phyloP scores from a whole-genome alignment of 768 basidiomycete species.

The Auricularia cornea region DNA sequence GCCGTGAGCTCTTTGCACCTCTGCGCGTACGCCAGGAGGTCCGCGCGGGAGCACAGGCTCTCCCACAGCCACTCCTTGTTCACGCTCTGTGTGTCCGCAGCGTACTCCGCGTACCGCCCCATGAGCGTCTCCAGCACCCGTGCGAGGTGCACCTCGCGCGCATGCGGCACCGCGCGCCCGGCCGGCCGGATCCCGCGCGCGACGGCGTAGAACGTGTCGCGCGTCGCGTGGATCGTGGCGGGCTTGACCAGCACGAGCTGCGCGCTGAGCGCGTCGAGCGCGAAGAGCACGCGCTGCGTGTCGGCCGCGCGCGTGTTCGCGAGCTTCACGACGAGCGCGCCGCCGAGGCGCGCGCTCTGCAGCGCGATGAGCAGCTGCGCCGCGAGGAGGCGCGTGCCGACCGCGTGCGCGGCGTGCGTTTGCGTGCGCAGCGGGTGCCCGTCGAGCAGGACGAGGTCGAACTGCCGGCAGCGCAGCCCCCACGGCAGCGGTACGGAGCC shows the following conservation, averaged over 20 bases:
- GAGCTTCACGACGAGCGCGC: conserved; percentile 26
- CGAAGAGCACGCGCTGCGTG: conserved; percentile 22
- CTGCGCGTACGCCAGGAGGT: background rate
- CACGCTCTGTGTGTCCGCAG: background rate
- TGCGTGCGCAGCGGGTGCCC: conserved; percentile 24
- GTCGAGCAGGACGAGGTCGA: conserved; percentile 26
- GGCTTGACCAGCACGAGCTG: conserved; percentile 22
- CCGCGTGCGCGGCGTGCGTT: conserved; percentile 5
- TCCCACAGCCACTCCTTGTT: background rate
- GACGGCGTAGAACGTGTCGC: conserved; percentile 25
- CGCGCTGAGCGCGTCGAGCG: conserved; percentile 21
- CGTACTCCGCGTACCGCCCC: background rate
- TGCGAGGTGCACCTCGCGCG: background rate
- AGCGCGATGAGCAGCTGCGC: conserved; percentile 25
- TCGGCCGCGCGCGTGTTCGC: conserved; percentile 20
- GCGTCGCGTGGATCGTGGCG: conserved; percentile 20
- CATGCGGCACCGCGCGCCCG: background rate
- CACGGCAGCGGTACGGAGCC: background rate
- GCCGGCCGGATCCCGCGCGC: conserved; percentile 13
- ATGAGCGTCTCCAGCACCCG: background rate
- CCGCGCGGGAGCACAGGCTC: background rate
- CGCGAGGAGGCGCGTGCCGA: conserved; percentile 20
- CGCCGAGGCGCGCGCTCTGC: conserved; percentile 14
- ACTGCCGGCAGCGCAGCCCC: conserved; percentile 4
- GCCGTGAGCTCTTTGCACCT: background rate